Base-by-base conservation (phyloP, 75 land plant genomes). In the Picea glauca region DNA sequence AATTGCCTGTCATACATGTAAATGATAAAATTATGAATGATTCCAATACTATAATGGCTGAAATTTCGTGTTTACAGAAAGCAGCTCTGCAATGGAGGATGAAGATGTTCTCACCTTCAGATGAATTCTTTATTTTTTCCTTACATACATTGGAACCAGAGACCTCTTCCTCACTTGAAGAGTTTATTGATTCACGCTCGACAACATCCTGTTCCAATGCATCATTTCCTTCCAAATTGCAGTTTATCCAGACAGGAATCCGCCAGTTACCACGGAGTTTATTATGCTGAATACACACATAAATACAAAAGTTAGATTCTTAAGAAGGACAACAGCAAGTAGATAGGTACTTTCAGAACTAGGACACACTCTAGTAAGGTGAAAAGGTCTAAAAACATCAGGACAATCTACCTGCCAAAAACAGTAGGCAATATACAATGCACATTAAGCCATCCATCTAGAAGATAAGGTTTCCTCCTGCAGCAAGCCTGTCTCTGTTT, bases 191-290 rank as follows among this genome's bases (percentile, higher is more conserved):
- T 4, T 82, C 88, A 65, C 77, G 77, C 50, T 31, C 67, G 1
- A 50, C 32, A 33, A 66, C 57, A n/a, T 72, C 83, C 26, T 70
- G 75, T n/a, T 23, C 74, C n/a, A 70, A 43, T 70, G 50, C 50
- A 70, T 40, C 87, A 89, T 89, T 96, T 76, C 95, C 95, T 83
- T 94, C 98, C 58, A 92, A 76, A 75, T 91, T 88, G 84, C 98
- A 96, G 83, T 79, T 68, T 46, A 96, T 78, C 98, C 98, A 92
- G 60, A 84, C 64, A 38, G 99, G 99, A 82, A 96, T 80, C 78
- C 85, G 86, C 78, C 85, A 85, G 74, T 62, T 72, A 74, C 62
- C 76, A 23, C 62, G 89, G 66, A 94, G 80, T 80, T 86, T 91
- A 74, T 96, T 96, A 79, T 80, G 89, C 99, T 96, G 63, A 56